Evolutionary conservation across 148 eudicot species (phyloP).

Genomic region (Vaccinium myrtillus): DNA sequence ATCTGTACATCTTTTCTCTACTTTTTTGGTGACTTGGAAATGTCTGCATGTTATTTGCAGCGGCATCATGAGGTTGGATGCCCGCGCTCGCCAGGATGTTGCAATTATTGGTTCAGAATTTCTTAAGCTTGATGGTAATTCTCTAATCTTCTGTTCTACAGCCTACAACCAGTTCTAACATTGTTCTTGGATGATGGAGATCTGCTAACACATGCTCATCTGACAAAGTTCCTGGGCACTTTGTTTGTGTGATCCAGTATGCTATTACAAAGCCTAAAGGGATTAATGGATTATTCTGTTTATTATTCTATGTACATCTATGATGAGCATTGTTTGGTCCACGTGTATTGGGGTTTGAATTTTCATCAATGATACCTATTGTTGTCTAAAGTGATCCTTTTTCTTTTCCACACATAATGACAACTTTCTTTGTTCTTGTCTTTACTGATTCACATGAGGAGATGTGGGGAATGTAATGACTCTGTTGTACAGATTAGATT

Average conservation of each 20-base stretch:
- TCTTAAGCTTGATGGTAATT: conserved; percentile 86
- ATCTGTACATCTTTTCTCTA: not conserved
- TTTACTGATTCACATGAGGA: not conserved
- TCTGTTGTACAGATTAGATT: not conserved
- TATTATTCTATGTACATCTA: not conserved
- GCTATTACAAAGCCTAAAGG: not conserved
- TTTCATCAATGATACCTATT: not conserved
- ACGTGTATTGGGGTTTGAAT: not conserved
- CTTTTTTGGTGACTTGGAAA: not conserved
- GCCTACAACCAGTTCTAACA: not conserved
- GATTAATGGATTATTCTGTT: not conserved
- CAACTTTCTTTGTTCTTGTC: not conserved
- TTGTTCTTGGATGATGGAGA: not conserved
- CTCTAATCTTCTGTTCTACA: not conserved
- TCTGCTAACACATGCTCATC: not conserved
- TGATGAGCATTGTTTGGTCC: not conserved
- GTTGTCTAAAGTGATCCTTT: not conserved
- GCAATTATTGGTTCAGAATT: conserved; percentile 83
- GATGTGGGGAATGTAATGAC: not conserved
- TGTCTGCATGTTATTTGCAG: conserved; percentile 37
- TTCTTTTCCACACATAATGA: not conserved
- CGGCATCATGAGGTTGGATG: conserved; percentile 77
- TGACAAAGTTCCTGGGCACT: not conserved
- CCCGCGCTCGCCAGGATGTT: conserved; percentile 91
- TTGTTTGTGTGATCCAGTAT: not conserved